phyloP scores from a whole-genome alignment of 371 early-diverging fungal species.

The Choanephora cucurbitarum region DNA sequence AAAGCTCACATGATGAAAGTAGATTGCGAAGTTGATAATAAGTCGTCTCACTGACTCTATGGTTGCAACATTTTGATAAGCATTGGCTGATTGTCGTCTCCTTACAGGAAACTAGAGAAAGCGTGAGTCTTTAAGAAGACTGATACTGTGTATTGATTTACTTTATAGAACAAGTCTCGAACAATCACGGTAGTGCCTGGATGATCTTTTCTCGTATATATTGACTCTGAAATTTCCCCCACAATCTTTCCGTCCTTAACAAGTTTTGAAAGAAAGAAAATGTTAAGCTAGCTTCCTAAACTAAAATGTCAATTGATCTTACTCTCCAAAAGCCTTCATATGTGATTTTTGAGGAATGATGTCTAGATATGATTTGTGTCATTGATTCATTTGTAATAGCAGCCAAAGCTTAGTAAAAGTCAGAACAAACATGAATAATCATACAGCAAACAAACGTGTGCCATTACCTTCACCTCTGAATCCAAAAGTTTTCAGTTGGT shows the following conservation, averaged over 20 bases:
- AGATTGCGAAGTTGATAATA: constrained; percentile 51
- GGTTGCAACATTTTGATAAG: constrained; percentile 27
- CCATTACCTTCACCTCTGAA: constrained; percentile 70
- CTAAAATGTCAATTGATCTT: no score
- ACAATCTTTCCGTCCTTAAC: constrained; percentile 50
- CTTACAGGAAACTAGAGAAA: constrained; percentile 60
- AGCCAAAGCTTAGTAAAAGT: constrained; percentile 50
- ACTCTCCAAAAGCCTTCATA: constrained; percentile 61
- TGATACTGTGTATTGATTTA: constrained; percentile 17
- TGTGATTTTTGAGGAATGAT: constrained; percentile 31
- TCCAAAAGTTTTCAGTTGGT: constrained; percentile 57
- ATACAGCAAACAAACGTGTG: not conserved
- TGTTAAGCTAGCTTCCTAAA: no score
- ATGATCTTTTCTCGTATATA: constrained; percentile 27
- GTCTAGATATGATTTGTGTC: constrained; percentile 61
- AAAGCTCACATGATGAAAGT: constrained; percentile 49
- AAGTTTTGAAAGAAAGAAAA: not conserved
- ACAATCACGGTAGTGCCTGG: constrained; percentile 66
- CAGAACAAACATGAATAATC: not conserved
- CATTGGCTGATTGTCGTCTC: constrained; percentile 34
- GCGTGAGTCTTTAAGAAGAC: not conserved
- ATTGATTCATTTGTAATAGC: constrained; percentile 57
- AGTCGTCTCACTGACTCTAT: constrained; percentile 53
- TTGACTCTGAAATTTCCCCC: constrained; percentile 33
- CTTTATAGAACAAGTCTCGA: constrained; percentile 73